Evolutionary conservation across 2,329 filamentous ascomycete species (phyloP), one percentile per base, ranked within the genome.

Genomic region (Teratosphaeria pseudoeucalypti): DNA sequence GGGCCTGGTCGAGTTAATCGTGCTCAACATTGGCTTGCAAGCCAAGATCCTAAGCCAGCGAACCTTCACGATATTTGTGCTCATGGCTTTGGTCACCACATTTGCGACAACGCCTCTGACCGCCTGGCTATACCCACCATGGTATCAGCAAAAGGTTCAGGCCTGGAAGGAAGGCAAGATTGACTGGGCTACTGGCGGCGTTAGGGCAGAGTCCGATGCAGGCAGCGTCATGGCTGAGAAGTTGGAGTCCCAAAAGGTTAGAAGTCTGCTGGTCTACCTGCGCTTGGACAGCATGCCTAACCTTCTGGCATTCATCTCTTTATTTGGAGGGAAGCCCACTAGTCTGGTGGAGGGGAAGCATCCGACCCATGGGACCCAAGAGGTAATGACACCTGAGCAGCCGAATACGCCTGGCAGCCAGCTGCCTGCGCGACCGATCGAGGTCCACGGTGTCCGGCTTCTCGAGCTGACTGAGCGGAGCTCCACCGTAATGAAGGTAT

Each of bases 401-500:
- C 56, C 26, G 49, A 27, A 37, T n/a, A 49, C 54, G 9, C n/a
- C 26, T 19, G 56, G 37, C 10, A 57, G 75, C 57, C 76, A 78
- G 43, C n/a, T 10, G 43, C 19, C 43, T 19, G 34, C 53, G 3
- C 34, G 53, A 9, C 81, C 83, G 1, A 79, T 92, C 1, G 82
- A 88, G 68, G 87, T 91, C 0, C 90, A 95, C 67, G 92, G 91
- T 34, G 76, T 96, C n/a, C 87, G 92, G 14, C 81, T 97, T 16
- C 76, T 95, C 55, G 89, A 95, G 70, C 82, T 97, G 12, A 95
- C 90, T 0, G 92, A 96, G 67, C 90, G 92, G 81, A 88, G 90
- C 52, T 96, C 92, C 0, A 92, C 91, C 19, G 92, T 96, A 67
- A 97, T 97, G 92, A 87, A 90, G 67, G 90, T 95, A 11, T 87